A percentile compares a stretch with the other conserved stretches of the same genome.
Conservation (phyloP, 805 yeast genomes). For the Pichia insulana region DNA sequence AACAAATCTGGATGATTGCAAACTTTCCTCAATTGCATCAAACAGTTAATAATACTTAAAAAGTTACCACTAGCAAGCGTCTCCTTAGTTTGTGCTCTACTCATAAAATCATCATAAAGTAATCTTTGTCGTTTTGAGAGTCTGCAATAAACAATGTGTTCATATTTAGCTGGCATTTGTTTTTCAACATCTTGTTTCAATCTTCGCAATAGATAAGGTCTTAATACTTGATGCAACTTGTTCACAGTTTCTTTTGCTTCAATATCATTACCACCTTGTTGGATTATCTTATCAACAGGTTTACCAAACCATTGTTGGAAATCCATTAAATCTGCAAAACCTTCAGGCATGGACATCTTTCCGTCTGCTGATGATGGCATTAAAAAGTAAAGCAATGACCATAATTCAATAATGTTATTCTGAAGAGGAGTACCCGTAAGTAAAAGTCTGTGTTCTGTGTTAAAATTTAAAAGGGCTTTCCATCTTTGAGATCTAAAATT, state of each 20-base stretch:
- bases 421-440: constrained; percentile 97
- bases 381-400: constrained; percentile 90
- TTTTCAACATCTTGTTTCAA: constrained; percentile 94
- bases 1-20: constrained; percentile 88
- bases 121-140: constrained; percentile 87
- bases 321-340: constrained; percentile 92
- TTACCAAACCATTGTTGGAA: constrained; percentile 98
- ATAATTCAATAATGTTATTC: constrained; percentile 86
- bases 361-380: constrained; percentile 76
- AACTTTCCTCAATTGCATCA: constrained; percentile 95
- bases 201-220: constrained; percentile 88
- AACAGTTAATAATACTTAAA: constrained; percentile 87
- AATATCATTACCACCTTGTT: constrained; percentile 55
- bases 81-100: constrained; percentile 89
- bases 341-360: constrained; percentile 73
- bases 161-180: constrained; percentile 98
- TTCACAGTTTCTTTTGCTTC: constrained; percentile 83
- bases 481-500: constrained; percentile 94
- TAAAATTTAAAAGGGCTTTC: constrained; percentile 92
- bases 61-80: constrained; percentile 93
- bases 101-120: constrained; percentile 93
- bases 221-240: constrained; percentile 82
- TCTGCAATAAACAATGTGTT: constrained; percentile 87
- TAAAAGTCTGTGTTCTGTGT: constrained; percentile 77
- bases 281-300: constrained; percentile 89